A percentile compares a stretch with the other conserved stretches of the same genome.
Conservation (phyloP, 805 yeast genomes). For the Trichomonascus vanleenenianus region DNA sequence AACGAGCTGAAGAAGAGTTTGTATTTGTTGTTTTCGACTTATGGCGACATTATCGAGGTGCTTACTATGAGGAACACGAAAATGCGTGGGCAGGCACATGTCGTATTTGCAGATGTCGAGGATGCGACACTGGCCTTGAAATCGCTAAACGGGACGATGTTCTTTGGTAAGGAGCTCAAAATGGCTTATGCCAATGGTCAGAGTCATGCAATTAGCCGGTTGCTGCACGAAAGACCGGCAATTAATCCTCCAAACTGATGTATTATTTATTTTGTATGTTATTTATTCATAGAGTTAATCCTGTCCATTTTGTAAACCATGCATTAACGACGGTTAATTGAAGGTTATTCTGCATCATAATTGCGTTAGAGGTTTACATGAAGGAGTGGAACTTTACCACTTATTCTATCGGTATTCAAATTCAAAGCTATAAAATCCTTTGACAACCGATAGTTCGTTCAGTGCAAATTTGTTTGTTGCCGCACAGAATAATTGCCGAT, state of each 20-base stretch:
- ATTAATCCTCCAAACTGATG: not conserved
- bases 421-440: too few species aligned
- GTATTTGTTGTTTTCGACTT: slow-evolving; percentile 32
- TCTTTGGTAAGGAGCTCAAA: slow-evolving; percentile 30
- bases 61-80: slow-evolving; percentile 30
- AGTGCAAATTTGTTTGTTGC: too few species aligned
- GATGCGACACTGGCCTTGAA: slow-evolving; percentile 28
- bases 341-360: slow-evolving; percentile 3
- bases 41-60: slow-evolving; percentile 31
- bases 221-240: too few species aligned
- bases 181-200: slow-evolving; percentile 26
- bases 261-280: not conserved
- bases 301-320: not conserved
- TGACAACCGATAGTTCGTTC: too few species aligned
- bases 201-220: slow-evolving; percentile 20
- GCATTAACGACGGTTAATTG: slow-evolving; percentile 3
- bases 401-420: too few species aligned
- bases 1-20: slow-evolving; percentile 28
- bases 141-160: slow-evolving; percentile 23
- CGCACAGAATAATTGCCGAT: too few species aligned
- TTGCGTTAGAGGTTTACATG: too few species aligned
- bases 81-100: slow-evolving; percentile 39
- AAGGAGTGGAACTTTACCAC: too few species aligned
- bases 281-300: not conserved
- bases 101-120: slow-evolving; percentile 26